Evolutionary conservation across 2,329 filamentous ascomycete genomes (phyloP).

Genomic region (Fusarium azukiicola): DNA sequence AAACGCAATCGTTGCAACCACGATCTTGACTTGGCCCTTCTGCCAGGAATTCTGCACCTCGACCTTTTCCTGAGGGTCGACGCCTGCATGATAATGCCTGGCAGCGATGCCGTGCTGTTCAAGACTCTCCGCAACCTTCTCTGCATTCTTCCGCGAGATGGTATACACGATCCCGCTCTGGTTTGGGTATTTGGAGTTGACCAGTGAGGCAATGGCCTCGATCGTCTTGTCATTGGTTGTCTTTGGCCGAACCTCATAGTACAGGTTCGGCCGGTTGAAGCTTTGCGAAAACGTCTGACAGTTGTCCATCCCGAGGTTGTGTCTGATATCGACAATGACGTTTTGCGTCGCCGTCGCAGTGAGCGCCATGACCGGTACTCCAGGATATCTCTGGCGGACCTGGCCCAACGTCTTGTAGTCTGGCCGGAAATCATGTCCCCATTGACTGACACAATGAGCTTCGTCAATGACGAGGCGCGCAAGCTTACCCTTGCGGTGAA

Average conservation of each 20-base stretch:
- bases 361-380: constrained; percentile 94
- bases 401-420: constrained; percentile 95
- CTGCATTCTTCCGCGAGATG: constrained; percentile 90
- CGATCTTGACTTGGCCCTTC: constrained; percentile 88
- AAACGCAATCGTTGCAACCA: constrained; percentile 98
- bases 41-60: constrained; percentile 92
- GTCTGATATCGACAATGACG: constrained; percentile 94
- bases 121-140: constrained; percentile 88
- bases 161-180: constrained; percentile 97
- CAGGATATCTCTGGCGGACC: constrained; percentile 85
- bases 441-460: constrained; percentile 99
- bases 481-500: constrained; percentile 87
- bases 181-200: constrained; percentile 84
- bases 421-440: constrained; percentile 98
- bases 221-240: constrained; percentile 72
- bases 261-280: constrained; percentile 97
- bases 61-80: constrained; percentile 84
- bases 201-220: constrained; percentile 80
- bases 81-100: constrained; percentile 91
- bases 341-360: constrained; percentile 97
- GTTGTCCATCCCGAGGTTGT: constrained; percentile 91
- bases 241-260: constrained; percentile 91
- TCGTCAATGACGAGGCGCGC: constrained; percentile 98
- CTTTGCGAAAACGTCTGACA: constrained; percentile 93
- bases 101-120: constrained; percentile 84